Percentiles rank a stretch among this genome's conserved stretches.
These are phyloP conservation scores for Fraxinus xanthoxyloides DNA, from an alignment of 305 asterid species.

Conservation along the genomic window DNA sequence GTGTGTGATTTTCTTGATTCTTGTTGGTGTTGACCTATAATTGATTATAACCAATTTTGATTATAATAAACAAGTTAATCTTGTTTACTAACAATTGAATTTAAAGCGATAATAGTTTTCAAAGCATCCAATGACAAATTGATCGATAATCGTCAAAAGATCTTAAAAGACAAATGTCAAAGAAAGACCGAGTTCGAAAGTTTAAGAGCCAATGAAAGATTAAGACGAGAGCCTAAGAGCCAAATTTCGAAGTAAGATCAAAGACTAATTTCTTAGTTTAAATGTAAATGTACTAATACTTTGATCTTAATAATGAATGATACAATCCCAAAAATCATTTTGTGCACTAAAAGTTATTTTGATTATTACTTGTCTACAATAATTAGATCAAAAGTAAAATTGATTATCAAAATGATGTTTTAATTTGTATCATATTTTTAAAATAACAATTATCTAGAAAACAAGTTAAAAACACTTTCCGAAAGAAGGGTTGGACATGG, in stretches of 20 bases:
- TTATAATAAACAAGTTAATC: too few species aligned
- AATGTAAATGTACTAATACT: not conserved
- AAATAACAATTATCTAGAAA: too few species aligned
- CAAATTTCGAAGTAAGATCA: not conserved
- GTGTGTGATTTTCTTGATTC: not conserved
- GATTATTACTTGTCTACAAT: not conserved
- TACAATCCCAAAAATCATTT: too few species aligned
- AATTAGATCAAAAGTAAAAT: too few species aligned
- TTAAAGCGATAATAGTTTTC: not conserved
- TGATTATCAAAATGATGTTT: too few species aligned
- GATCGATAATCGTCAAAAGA: not conserved
- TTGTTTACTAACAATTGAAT: not conserved
- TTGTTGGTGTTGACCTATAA: not conserved
- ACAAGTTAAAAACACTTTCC: too few species aligned
- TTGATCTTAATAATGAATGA: not conserved
- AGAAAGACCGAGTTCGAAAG: not conserved
- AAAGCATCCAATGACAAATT: not conserved
- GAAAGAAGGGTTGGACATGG: too few species aligned
- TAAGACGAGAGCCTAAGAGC: not conserved
- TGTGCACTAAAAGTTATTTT: not conserved
- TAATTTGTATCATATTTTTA: too few species aligned
- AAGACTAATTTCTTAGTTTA: not conserved
- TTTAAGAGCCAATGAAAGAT: not conserved
- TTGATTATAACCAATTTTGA: not conserved
- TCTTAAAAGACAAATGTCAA: too few species aligned